These are phyloP conservation scores for Diplotaxis tenuifolia DNA, from an alignment of 345 rosid genomes.

Conservation along the genomic window DNA sequence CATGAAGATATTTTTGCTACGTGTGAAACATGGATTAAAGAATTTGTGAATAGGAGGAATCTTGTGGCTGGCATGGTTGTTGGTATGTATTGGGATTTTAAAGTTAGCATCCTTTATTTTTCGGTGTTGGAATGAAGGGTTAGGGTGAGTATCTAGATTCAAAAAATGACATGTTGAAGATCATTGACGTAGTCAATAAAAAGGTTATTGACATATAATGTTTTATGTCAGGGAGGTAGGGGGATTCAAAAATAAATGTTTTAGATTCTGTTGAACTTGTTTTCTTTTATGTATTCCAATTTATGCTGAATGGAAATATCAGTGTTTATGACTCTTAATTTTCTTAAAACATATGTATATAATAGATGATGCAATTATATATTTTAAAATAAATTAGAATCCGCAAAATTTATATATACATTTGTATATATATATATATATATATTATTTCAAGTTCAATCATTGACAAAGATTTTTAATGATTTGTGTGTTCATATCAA, in stretches of 20 bases:
- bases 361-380: background rate
- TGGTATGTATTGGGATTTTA: constrained; percentile 20
- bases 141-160: background rate
- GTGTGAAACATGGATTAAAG: constrained; percentile 19
- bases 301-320: background rate
- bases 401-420: background rate
- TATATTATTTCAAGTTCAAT: background rate
- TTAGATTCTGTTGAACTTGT: background rate
- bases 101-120: background rate
- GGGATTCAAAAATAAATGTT: background rate
- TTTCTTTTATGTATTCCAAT: background rate
- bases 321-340: background rate
- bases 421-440: no score
- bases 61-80: constrained; percentile 26
- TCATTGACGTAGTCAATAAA: background rate
- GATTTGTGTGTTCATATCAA: background rate
- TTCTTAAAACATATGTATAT: background rate
- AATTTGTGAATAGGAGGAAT: constrained; percentile 20
- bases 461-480: background rate
- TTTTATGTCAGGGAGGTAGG: background rate
- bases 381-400: no score
- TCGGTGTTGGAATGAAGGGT: constrained; percentile 4
- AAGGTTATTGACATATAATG: background rate
- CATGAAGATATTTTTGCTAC: background rate
- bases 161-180: background rate